These are phyloP conservation scores for Flaveria bidentis DNA, from an alignment of 129 eudicot species.

Conservation along the genomic window DNA sequence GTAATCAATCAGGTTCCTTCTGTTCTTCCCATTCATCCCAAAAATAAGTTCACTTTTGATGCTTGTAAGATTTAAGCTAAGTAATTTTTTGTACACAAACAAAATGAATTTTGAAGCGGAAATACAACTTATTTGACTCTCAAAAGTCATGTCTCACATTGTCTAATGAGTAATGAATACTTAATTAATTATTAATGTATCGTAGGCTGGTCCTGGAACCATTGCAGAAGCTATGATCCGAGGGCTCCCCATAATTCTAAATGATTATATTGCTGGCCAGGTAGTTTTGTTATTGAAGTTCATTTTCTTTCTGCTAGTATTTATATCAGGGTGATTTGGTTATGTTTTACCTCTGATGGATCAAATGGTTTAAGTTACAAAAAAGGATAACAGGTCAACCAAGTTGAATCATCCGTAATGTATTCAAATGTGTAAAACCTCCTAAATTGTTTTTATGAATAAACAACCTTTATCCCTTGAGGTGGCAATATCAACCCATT, in stretches of 20 bases:
- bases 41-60: neutral
- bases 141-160: neutral
- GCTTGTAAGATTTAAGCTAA: neutral
- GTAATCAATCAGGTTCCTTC: conserved; percentile 38
- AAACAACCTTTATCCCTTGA: neutral
- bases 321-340: neutral
- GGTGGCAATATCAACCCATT: neutral
- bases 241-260: conserved; percentile 95
- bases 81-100: conserved; percentile 15
- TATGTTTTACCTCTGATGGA: neutral
- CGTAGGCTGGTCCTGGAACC: conserved; percentile 98
- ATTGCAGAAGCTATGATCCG: conserved; percentile 98
- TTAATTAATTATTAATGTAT: conserved; percentile 13
- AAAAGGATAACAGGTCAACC: neutral
- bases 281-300: conserved; percentile 34
- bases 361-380: neutral
- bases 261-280: conserved; percentile 99
- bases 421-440: neutral
- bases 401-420: neutral
- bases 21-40: neutral
- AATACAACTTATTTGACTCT: neutral
- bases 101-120: conserved; percentile 8
- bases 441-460: neutral
- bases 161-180: neutral
- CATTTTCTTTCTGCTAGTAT: neutral